Base-by-base conservation (phyloP, 805 yeast genomes). In the Blastobotrys terrestris region DNA sequence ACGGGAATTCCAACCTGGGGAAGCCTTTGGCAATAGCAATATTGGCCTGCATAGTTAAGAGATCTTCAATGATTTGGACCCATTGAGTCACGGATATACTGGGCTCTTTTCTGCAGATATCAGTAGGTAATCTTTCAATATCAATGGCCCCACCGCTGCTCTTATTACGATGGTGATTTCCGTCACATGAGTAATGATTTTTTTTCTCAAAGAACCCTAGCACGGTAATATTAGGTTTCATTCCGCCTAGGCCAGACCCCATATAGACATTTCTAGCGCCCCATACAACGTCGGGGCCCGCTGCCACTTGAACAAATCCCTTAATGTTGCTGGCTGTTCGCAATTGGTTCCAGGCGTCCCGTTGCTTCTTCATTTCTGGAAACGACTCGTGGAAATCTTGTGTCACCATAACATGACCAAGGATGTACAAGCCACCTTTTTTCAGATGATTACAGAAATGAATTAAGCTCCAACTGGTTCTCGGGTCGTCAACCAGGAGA, bases 191-290 rank as follows among this genome's bases (percentile, higher is more conserved):
- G 48, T 52, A 52, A 54, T 68, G 69, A 35, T 65, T 67, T 5
- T 67, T 68, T 55, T 84, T 73, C 63, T 92, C 96, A 60, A 84
- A 87, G 63, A 90, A 90, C 0, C 98, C 98, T 31, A 94, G 55
- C 0, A 94, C 95, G 0, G 97, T 88, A 50, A 94, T 91, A 64
- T 94, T 94, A 1, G 99, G 99, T 62, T 81, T 85, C 99, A 94
- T 94, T 11, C 97, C 97, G 5, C 99, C 99, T n/a, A 94, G 73
- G 0, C 99, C 99, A 2, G 96, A 86, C 0, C 97, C 97, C 55
- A 92, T 67, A 54, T 80, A 90, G 7, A 94, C 90, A 65, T 92
- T 92, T 56, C 99, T 75, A 0, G 89, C 95, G 21, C 99, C 98
- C 97, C 98, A 92, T 0, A 90, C 85, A 43, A 94, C 74, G 1